Evolutionary conservation across 2,329 filamentous ascomycete species (phyloP), one percentile per base, ranked within the genome.

Genomic region (Arthrobotrys pseudoclavata): DNA sequence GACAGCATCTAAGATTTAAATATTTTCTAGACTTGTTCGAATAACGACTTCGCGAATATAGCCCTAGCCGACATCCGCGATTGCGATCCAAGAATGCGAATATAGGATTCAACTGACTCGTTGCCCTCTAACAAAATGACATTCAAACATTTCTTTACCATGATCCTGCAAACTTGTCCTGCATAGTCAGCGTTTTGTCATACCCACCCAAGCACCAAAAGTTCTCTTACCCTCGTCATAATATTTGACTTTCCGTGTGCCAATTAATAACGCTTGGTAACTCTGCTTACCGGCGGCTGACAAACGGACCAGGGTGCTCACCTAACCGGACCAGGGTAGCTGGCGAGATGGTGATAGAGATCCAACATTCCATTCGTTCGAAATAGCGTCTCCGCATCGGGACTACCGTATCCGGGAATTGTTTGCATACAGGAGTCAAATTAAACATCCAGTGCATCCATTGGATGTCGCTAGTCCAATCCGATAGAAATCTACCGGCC

Each of bases 101-200:
- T 42, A 42, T 26, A 26, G 55, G 29, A 57, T 20, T 37, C 29
- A 22, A 60, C 52, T 42, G 55, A 40, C 55, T 60, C 55, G 55
- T n/a, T 15, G 0, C 34, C 12, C 4, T 20, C 24, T 15, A 1
- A 31, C 22, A 10, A 1, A 47, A 47, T 47, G 18, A 3, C 18
- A 13, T 63, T 10, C 20, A 29, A 24, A 45, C 9, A 31, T 48
- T 22, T 48, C n/a, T 13, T 12, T 12, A 7, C 34, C 34, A 42
- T 42, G 40, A 22, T n/a, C 47, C 7, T 9, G n/a, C n/a, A n/a
- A n/a, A n/a, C 34, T 20, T 42, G 31, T 18, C 9, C 60, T 76
- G 72, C 60, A 48, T 61, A 70, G 72, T 76, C 72, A 76, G 72
- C 72, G 50, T 47, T 76, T 76, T 76, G 72, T 76, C 62, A 76